Base-by-base conservation (phyloP, 148 eudicot species). In the Arbutus unedo region DNA sequence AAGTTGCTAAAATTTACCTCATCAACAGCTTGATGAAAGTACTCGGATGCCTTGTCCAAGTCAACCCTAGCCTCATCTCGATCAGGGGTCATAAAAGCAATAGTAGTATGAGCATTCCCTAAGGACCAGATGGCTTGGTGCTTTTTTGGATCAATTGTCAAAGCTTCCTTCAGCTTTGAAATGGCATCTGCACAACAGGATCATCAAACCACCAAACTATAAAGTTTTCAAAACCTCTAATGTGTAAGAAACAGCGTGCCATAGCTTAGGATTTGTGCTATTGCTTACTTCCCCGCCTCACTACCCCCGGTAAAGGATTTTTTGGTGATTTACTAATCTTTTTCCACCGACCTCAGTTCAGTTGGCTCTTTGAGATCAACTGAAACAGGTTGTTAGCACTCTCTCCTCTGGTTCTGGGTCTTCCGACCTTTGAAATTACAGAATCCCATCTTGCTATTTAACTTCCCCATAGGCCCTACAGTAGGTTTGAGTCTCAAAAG, bases 71-170 rank as follows among this genome's bases (percentile, higher is more conserved):
- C 95, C 79, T 88, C 92, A 18, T 85, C 90, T 44, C 18, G 70
- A 77, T 87, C 90, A 49, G 92, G 89, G 77, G 83, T 89, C 80
- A 91, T 54, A 76, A 92, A 91, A 11, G 91, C 93, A 84, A 76
- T 67, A 79, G 92, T 83, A 44, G 93, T 91, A 47, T 86, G 73
- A 21, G 95, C 95, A 89, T 92, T 91, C 10, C 95, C 95, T 85
- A 92, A 83, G 74, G 89, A 90, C 93, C 91, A 90, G 8, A 92
- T 81, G 25, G 93, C 83, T 41, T 91, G 90, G 83, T 90, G 91
- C 76, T 87, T 91, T 14, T 74, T 81, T 1, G 92, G 93, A 79
- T 88, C 78, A 79, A 91, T 66, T 41, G 6, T 23, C 82, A 92
- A 79, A 53, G 95, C 93, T 87, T 91, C 91, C 77, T 91, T 91